These are phyloP conservation scores for Aspergillus baeticus DNA, from an alignment of 495 filamentous ascomycete genomes.

Conservation along the genomic window DNA sequence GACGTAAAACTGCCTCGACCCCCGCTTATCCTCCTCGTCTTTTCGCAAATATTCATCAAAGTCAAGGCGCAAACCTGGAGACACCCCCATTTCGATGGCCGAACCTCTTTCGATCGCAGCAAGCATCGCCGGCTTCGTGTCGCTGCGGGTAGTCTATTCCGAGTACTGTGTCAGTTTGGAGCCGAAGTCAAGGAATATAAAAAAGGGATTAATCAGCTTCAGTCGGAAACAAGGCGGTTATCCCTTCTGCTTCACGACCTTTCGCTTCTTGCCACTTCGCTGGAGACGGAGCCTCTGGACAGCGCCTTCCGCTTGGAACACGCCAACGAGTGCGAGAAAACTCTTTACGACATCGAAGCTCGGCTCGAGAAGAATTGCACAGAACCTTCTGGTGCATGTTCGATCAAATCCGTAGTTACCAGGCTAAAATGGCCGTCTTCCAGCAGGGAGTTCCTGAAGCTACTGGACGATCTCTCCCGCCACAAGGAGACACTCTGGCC, in stretches of 20 bases:
- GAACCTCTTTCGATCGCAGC: conserved; percentile 5
- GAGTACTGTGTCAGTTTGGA: not conserved
- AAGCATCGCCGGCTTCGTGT: not conserved
- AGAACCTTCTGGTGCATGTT: not conserved
- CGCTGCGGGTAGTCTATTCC: not conserved
- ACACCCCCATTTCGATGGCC: not conserved
- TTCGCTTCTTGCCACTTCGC: not conserved
- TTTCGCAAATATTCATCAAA: too few relatives aligned
- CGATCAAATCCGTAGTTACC: not conserved
- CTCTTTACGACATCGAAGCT: not conserved
- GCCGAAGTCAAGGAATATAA: not conserved
- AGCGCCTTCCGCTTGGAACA: not conserved
- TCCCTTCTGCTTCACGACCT: not conserved
- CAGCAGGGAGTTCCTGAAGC: not conserved
- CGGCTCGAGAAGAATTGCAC: not conserved
- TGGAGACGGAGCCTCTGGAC: not conserved
- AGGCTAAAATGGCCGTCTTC: conserved; percentile 2
- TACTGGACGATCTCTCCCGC: not conserved
- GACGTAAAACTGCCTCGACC: too few relatives aligned
- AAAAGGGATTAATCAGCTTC: not conserved
- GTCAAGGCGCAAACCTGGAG: too few relatives aligned
- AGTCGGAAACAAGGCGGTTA: not conserved
- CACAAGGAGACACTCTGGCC: not conserved
- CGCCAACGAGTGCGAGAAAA: not conserved
- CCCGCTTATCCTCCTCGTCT: too few relatives aligned